phyloP scores from a whole-genome alignment of 495 filamentous ascomycete genomes.

The Eremomyces bilateralis region DNA sequence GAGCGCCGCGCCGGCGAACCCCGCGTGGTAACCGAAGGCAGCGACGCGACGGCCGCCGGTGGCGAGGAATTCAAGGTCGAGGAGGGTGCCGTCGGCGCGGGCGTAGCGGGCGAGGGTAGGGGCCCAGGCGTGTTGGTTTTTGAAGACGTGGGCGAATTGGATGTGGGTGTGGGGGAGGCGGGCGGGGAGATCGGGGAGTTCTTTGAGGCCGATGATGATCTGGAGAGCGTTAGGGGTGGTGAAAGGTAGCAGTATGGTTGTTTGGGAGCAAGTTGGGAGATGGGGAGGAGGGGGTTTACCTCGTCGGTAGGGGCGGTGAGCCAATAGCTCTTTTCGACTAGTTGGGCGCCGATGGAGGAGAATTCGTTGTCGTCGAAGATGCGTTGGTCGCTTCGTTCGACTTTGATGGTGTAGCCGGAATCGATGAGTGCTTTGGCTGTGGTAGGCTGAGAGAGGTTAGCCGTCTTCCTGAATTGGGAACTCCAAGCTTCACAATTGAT shows the following conservation, averaged over 20 bases:
- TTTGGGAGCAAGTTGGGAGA: neutral
- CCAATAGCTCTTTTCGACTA: constrained; percentile 77
- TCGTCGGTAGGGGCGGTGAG: constrained; percentile 32
- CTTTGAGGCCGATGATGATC: constrained; percentile 74
- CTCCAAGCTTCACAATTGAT: no score
- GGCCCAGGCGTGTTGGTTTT: constrained; percentile 73
- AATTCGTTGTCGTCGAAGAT: constrained; percentile 68
- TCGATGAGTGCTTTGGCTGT: constrained; percentile 60
- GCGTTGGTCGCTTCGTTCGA: constrained; percentile 51
- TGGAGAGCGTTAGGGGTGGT: no score
- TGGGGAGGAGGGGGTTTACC: neutral
- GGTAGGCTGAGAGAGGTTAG: no score
- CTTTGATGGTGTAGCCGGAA: constrained; percentile 58
- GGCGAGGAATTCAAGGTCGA: constrained; percentile 89
- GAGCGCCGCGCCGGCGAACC: constrained; percentile 22
- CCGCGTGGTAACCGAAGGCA: constrained; percentile 41
- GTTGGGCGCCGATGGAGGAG: constrained; percentile 36
- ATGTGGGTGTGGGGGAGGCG: constrained; percentile 75
- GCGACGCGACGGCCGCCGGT: constrained; percentile 60
- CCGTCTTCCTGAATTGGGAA: no score
- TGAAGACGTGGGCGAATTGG: constrained; percentile 68
- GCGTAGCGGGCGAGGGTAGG: constrained; percentile 61
- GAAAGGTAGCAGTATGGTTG: no score
- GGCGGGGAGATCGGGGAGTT: constrained; percentile 71
- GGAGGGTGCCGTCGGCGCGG: constrained; percentile 58